Percentiles rank a stretch among this genome's conserved stretches.
These are phyloP conservation scores for Alternaria alternata DNA, from an alignment of 2,329 filamentous ascomycete genomes.

Conservation along the genomic window DNA sequence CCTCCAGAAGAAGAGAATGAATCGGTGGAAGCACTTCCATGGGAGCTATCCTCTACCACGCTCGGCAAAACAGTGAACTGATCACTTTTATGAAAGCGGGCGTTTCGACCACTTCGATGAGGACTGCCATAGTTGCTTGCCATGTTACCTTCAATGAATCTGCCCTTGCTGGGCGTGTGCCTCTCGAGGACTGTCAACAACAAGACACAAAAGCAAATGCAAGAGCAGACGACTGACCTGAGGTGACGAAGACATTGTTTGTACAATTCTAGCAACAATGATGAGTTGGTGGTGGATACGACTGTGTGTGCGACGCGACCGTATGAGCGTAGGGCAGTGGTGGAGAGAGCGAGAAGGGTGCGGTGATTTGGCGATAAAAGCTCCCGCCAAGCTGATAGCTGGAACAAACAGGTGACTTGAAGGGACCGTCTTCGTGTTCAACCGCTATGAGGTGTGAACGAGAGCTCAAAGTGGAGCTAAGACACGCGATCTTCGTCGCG, in stretches of 20 bases:
- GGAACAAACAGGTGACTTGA: neutral
- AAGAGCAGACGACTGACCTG: slow-evolving; percentile 19
- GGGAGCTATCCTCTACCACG: slow-evolving; percentile 11
- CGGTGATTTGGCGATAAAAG: neutral
- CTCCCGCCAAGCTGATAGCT: slow-evolving; percentile 8
- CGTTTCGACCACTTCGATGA: neutral
- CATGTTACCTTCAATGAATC: slow-evolving; percentile 2
- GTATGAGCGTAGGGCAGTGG: neutral
- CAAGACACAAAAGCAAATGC: neutral
- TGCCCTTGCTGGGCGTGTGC: slow-evolving; percentile 4
- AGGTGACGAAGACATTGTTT: slow-evolving; percentile 11
- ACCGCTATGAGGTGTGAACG: neutral
- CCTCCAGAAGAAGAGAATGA: slow-evolving; percentile 21
- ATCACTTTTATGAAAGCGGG: slow-evolving; percentile 10
- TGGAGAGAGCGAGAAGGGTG: neutral
- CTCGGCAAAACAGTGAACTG: slow-evolving; percentile 13
- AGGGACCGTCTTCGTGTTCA: neutral
- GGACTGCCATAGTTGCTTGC: neutral
- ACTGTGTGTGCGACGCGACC: neutral
- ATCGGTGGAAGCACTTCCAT: slow-evolving; percentile 19
- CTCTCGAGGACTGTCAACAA: slow-evolving; percentile 22
- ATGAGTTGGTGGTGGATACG: neutral
- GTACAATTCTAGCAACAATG: neutral
- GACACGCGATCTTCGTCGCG: slow-evolving; percentile 1
- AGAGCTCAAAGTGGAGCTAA: slow-evolving; percentile 1